Base-by-base conservation (phyloP, 2,329 filamentous ascomycete genomes). In the Fusarium scirpi region DNA sequence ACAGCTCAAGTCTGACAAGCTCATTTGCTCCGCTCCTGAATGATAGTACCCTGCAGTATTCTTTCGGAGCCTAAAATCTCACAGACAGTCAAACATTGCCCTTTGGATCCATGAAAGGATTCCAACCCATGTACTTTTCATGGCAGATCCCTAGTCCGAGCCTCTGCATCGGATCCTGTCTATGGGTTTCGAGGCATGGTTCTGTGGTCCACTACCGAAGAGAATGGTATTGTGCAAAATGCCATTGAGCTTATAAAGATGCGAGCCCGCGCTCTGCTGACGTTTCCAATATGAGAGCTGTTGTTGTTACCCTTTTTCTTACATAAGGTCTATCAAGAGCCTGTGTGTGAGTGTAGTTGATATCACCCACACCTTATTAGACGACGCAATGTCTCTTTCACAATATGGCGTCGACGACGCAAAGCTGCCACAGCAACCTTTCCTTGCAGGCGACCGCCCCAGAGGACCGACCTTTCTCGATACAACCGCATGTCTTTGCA, bases 391-490 rank as follows among this genome's bases (percentile, higher is more conserved):
- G 73, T 65, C 58, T 30, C 64, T 63, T n/a, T 53, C 47, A 56
- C 53, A 46, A 10, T 68, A 66, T 53, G 67, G 63, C 22, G 49
- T 75, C 34, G 62, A 72, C 41, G 58, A 49, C 30, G 69, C 69
- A 44, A 56, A 64, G 58, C 40, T 78, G 22, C 80, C 79, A 4
- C 81, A 83, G 63, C 78, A 82, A 48, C 81, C 82, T 3, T 82
- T 80, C 63, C 71, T 80, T 27, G 79, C 81, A 1, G 73, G 72
- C n/a, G 74, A 75, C 5, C 38, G 54, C 0, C 68, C 73, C 1
- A 40, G 62, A n/a, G 80, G 80, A 4, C 81, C 81, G 24, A 74
- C 72, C 30, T 83, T 83, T 52, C 78, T 83, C 45, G 81, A 83
- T 60, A 79, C 76, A 6, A 71, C 74, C 18, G 81, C 80, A 13